phyloP scores from a whole-genome alignment of 192 early-diverging fungal genomes.

The Entophlyctis helioformis region DNA sequence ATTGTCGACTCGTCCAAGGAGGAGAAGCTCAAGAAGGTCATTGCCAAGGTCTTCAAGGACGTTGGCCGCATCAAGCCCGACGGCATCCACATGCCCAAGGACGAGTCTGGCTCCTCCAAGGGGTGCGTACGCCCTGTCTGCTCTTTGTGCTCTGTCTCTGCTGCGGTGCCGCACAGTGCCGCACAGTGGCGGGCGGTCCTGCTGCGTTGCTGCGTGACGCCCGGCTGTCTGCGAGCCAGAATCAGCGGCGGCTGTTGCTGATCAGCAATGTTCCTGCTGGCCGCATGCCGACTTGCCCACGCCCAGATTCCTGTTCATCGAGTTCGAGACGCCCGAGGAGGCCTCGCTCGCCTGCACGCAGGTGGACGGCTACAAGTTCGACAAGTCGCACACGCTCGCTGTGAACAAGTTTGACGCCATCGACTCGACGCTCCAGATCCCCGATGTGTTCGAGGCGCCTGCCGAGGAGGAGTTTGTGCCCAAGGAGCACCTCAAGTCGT shows the following conservation, averaged over 20 bases:
- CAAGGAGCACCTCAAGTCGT: conserved; percentile 81
- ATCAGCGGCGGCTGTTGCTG: too few species aligned
- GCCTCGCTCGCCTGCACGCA: conserved; percentile 66
- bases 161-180: too few species aligned
- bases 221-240: too few species aligned
- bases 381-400: conserved; percentile 65
- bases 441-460: conserved; percentile 67
- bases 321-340: conserved; percentile 78
- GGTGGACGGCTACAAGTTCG: conserved; percentile 66
- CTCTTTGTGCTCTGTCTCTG: too few species aligned
- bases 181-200: too few species aligned
- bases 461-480: conserved; percentile 48
- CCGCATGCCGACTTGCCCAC: too few species aligned
- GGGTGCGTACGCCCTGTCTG: conserved; percentile 64
- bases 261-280: too few species aligned
- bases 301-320: conserved; percentile 79
- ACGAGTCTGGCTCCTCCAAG: conserved; percentile 63
- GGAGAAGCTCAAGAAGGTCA: conserved; percentile 62
- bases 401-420: conserved; percentile 91
- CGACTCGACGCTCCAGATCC: conserved; percentile 61
- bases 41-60: conserved; percentile 71
- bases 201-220: too few species aligned
- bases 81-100: conserved; percentile 84
- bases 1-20: conserved; percentile 75
- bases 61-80: conserved; percentile 66